phyloP scores from a whole-genome alignment of 139 green algal genomes.

The Chlamydomonas sp. region DNA sequence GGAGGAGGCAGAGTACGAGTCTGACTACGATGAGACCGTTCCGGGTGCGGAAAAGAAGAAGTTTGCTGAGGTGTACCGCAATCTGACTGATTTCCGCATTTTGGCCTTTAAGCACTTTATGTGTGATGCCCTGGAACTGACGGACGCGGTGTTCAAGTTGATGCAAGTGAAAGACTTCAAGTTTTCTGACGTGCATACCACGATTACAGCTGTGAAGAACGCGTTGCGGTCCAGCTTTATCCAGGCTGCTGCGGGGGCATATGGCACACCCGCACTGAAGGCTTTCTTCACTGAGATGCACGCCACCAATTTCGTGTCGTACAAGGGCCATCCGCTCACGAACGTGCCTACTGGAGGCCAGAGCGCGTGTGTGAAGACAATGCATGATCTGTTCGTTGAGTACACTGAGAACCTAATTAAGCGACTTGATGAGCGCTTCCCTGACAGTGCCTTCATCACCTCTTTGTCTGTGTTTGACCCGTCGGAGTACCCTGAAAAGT shows the following conservation, averaged over 20 bases:
- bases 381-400: neutral
- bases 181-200: neutral
- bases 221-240: neutral
- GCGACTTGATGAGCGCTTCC: neutral
- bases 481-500: neutral
- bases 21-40: neutral
- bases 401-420: neutral
- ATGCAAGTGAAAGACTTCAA: neutral
- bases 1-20: neutral
- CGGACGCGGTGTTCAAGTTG: neutral
- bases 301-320: neutral
- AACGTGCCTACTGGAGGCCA: neutral
- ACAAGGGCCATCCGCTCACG: neutral
- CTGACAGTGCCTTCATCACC: neutral
- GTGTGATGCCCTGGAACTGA: neutral
- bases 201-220: neutral
- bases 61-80: neutral
- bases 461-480: neutral
- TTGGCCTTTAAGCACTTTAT: neutral
- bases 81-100: neutral
- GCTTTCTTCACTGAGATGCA: neutral
- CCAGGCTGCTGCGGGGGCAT: neutral
- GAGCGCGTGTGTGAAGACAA: too few species aligned
- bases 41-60: neutral
- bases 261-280: neutral